These are phyloP conservation scores for Nyctanthes arbortristis DNA, from an alignment of 257 asterid species.

Conservation along the genomic window DNA sequence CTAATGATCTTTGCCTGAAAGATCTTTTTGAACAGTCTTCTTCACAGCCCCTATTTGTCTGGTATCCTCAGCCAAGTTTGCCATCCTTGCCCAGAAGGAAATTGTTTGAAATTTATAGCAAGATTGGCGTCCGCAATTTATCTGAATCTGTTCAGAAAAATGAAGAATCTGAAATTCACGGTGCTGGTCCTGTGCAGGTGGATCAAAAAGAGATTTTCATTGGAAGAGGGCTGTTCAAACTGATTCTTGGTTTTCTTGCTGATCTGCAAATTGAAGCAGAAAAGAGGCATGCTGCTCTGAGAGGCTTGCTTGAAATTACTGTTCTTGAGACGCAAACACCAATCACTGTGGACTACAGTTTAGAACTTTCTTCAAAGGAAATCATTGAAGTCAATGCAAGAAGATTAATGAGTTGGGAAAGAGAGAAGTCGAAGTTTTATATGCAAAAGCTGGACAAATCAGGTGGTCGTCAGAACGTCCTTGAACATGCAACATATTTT, in stretches of 20 bases:
- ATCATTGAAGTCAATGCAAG: constrained; percentile 16
- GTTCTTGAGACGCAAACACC: no score
- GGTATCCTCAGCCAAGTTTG: constrained; percentile 38
- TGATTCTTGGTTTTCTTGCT: no score
- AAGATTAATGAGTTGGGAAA: constrained; percentile 38
- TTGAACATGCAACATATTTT: constrained; percentile 33
- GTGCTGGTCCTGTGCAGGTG: constrained; percentile 19
- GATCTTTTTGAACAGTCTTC: constrained; percentile 26
- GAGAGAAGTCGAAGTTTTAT: no score
- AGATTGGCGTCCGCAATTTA: constrained; percentile 30
- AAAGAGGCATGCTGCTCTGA: no score
- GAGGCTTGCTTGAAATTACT: no score
- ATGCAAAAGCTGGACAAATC: constrained; percentile 25
- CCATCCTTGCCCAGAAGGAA: constrained; percentile 28
- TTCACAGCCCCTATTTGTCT: constrained; percentile 33
- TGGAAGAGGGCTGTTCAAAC: constrained; percentile 17
- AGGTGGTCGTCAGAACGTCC: constrained; percentile 18
- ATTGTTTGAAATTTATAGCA: constrained; percentile 28
- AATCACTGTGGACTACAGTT: no score
- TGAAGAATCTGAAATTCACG: constrained; percentile 7
- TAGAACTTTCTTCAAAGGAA: no score
- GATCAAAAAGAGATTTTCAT: constrained; percentile 17
- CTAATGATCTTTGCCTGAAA: constrained; percentile 37
- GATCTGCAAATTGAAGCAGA: no score
- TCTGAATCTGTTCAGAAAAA: constrained; percentile 25